Evolutionary conservation across 805 yeast species (phyloP).

Genomic region (Osmozyma mogii): DNA sequence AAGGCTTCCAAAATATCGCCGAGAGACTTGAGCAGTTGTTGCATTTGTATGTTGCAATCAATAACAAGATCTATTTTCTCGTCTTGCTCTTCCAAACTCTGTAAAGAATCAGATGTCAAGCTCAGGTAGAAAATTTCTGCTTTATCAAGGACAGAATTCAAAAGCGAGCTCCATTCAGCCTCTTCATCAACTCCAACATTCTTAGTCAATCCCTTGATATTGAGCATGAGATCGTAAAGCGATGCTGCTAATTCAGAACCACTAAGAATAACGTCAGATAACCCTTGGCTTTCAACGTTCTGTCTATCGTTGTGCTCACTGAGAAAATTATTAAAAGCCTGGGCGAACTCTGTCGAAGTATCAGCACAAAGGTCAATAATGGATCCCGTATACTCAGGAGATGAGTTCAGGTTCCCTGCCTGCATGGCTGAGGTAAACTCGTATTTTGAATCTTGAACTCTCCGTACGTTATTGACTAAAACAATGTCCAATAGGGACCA

Average conservation of each 20-base stretch:
- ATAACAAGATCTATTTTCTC: conserved; percentile 73
- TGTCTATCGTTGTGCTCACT: conserved; percentile 60
- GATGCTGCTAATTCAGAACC: conserved; percentile 58
- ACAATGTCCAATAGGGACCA: conserved; percentile 59
- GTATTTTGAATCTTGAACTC: conserved; percentile 64
- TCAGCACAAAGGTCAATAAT: conserved; percentile 63
- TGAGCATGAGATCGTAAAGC: conserved; percentile 53
- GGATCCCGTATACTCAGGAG: conserved; percentile 62
- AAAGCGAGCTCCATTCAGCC: conserved; percentile 46
- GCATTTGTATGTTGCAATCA: conserved; percentile 66
- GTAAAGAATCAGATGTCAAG: conserved; percentile 45
- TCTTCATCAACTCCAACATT: conserved; percentile 46
- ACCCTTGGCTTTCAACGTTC: conserved; percentile 41
- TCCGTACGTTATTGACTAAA: conserved; percentile 56
- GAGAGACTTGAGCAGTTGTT: conserved; percentile 50
- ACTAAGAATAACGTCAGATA: conserved; percentile 52
- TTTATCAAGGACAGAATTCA: conserved; percentile 48
- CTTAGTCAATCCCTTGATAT: conserved; percentile 62
- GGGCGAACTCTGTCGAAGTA: conserved; percentile 72
- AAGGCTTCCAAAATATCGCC: no score
- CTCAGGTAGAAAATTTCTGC: conserved; percentile 56
- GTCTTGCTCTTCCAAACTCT: conserved; percentile 44
- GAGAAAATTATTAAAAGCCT: conserved; percentile 63
- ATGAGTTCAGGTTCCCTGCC: conserved; percentile 70
- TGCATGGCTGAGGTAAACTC: conserved; percentile 74